Base-by-base conservation (phyloP, 2,329 filamentous ascomycete genomes). In the Knufia fluminis region DNA sequence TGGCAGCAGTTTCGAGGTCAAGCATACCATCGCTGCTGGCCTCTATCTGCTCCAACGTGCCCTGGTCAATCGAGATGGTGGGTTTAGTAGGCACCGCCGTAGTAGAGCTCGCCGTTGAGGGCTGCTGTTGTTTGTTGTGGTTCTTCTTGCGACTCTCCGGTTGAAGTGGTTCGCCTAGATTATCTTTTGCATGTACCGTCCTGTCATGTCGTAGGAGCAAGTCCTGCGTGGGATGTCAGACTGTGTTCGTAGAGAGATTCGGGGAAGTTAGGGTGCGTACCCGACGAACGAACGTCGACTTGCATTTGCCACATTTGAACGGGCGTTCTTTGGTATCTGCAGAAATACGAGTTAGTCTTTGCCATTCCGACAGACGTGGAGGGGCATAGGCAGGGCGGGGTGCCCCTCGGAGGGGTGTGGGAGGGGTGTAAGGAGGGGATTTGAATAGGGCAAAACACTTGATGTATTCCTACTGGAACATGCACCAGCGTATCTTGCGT, bases 251-350 rank as follows among this genome's bases (percentile, higher is more conserved):
- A n/a, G n/a, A n/a, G n/a, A n/a, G n/a, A n/a, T n/a, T n/a, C n/a
- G n/a, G n/a, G n/a, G n/a, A n/a, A n/a, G n/a, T n/a, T n/a, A n/a
- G n/a, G n/a, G n/a, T n/a, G n/a, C n/a, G n/a, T n/a, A n/a, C n/a
- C n/a, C n/a, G n/a, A n/a, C n/a, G n/a, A n/a, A 98, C 92, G 67
- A 98, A 98, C 54, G 92, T 98, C 76, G 90, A 96, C 64, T 90
- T 80, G 71, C 92, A 98, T 74, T 98, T 98, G 74, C 88, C 78
- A 71, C 92, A 98, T 69, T 97, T 97, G 78, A 98, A 98, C 32
- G 92, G 92, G 56, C 92, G 84, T 71, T 97, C 92, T 72, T 98
- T 98, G 57, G 92, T 98, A 70, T 49, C 46, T 49, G 38, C 23
- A 33, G 19, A 22, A 19, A 19, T n/a, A 9, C 12, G 26, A 14